These are phyloP conservation scores for Dissoconium aciculare DNA, from an alignment of 2,329 filamentous ascomycete species.

Conservation along the genomic window DNA sequence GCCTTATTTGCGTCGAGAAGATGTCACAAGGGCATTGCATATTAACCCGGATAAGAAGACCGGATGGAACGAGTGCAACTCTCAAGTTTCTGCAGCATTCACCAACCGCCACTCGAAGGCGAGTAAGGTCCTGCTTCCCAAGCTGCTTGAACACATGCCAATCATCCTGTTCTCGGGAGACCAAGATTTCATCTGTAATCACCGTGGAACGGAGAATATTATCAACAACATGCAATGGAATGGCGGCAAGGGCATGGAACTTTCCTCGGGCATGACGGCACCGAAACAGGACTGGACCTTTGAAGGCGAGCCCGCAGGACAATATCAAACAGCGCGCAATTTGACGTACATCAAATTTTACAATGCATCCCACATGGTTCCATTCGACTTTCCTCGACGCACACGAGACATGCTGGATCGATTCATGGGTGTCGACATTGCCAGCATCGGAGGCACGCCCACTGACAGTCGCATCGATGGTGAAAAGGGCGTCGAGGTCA, in stretches of 20 bases:
- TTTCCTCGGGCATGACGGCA: constrained; percentile 73
- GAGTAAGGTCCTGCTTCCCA: constrained; percentile 59
- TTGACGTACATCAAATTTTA: constrained; percentile 91
- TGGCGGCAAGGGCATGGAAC: constrained; percentile 78
- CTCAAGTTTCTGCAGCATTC: constrained; percentile 61
- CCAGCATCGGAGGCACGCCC: constrained; percentile 65
- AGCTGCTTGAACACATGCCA: constrained; percentile 59
- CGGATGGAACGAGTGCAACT: constrained; percentile 84
- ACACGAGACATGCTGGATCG: constrained; percentile 93
- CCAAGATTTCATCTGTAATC: constrained; percentile 92
- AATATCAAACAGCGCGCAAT: constrained; percentile 90
- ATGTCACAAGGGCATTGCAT: constrained; percentile 68
- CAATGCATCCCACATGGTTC: constrained; percentile 96
- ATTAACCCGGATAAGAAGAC: constrained; percentile 67
- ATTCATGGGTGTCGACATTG: constrained; percentile 87
- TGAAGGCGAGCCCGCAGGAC: constrained; percentile 71
- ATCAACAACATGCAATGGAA: constrained; percentile 89
- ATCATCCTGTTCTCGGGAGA: constrained; percentile 84
- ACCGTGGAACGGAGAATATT: constrained; percentile 79
- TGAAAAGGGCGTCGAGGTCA: constrained; percentile 63
- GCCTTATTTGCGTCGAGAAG: constrained; percentile 69
- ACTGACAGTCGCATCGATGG: constrained; percentile 72
- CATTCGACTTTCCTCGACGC: constrained; percentile 77
- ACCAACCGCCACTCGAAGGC: constrained; percentile 55
- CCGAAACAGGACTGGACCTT: constrained; percentile 91